Conservation (phyloP, 495 filamentous ascomycete genomes). For the Extremus antarcticus region DNA sequence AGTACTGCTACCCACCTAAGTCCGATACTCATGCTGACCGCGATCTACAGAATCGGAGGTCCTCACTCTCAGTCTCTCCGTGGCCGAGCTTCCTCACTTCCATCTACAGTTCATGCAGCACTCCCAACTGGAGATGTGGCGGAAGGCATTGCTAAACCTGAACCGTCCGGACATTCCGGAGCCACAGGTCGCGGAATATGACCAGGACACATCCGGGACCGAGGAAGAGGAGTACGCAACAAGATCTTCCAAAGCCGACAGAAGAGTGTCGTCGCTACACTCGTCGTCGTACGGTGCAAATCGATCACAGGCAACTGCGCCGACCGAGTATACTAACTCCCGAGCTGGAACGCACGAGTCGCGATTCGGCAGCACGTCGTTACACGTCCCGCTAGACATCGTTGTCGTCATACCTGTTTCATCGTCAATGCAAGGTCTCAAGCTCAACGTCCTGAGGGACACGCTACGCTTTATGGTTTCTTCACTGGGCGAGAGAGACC, state of each 20-base stretch:
- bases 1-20: background rate
- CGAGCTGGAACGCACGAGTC: conserved; percentile 36
- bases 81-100: conserved; percentile 91
- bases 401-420: conserved; percentile 96
- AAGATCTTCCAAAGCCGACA: conserved; percentile 40
- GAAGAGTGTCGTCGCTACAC: conserved; percentile 76
- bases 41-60: conserved; percentile 57
- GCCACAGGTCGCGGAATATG: conserved; percentile 48
- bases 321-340: conserved; percentile 69
- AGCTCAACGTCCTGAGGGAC: conserved; percentile 92
- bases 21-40: conserved; percentile 14
- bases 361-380: conserved; percentile 42
- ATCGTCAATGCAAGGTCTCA: conserved; percentile 97
- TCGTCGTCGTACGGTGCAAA: conserved; percentile 79
- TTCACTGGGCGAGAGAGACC: conserved; percentile 83
- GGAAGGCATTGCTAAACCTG: conserved; percentile 74
- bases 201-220: conserved; percentile 65
- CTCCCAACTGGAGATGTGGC: conserved; percentile 82
- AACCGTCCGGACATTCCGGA: conserved; percentile 49
- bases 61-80: conserved; percentile 82
- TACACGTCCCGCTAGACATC: conserved; percentile 90
- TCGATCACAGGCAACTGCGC: conserved; percentile 62
- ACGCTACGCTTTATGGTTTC: conserved; percentile 85
- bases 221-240: conserved; percentile 85
- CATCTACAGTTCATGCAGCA: conserved; percentile 84